Conservation (phyloP, 805 yeast species). For the Candida koratica region DNA sequence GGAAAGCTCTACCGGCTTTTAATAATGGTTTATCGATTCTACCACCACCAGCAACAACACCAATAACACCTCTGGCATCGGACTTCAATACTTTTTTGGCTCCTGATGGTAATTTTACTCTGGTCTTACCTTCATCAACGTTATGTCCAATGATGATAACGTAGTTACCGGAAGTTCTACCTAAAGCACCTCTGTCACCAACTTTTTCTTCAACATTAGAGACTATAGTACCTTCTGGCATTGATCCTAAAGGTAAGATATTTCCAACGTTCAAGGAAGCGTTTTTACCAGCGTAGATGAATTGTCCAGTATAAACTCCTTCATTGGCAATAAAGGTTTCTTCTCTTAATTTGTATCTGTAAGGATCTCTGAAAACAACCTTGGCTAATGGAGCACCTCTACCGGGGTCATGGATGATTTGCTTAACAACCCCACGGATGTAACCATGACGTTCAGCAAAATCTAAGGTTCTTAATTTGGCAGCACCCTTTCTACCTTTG, state of each 20-base stretch:
- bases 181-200: conserved; percentile 99
- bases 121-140: conserved; percentile 98
- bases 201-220: conserved; percentile 98
- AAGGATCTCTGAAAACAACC: conserved; percentile 99
- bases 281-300: conserved; percentile 97
- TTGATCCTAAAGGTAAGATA: conserved; percentile 92
- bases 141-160: conserved; percentile 98
- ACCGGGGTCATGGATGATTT: conserved; percentile 98
- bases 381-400: conserved; percentile 99
- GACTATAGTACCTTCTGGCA: conserved; percentile 99
- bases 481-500: conserved; percentile 99
- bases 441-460: conserved; percentile 99
- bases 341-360: conserved; percentile 96
- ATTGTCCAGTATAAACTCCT: conserved; percentile 99
- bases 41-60: conserved; percentile 99
- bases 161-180: conserved; percentile 99
- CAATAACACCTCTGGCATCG: conserved; percentile 98
- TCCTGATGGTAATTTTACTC: conserved; percentile 99
- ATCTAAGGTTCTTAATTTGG: conserved; percentile 98
- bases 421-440: conserved; percentile 98
- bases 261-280: conserved; percentile 93
- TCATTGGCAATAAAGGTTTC: conserved; percentile 99
- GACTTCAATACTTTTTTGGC: conserved; percentile 95
- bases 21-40: conserved; percentile 99
- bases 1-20: conserved; percentile 99